phyloP scores from a whole-genome alignment of 1,284 basidiomycete genomes.

The Fomitopsis schrenkii region DNA sequence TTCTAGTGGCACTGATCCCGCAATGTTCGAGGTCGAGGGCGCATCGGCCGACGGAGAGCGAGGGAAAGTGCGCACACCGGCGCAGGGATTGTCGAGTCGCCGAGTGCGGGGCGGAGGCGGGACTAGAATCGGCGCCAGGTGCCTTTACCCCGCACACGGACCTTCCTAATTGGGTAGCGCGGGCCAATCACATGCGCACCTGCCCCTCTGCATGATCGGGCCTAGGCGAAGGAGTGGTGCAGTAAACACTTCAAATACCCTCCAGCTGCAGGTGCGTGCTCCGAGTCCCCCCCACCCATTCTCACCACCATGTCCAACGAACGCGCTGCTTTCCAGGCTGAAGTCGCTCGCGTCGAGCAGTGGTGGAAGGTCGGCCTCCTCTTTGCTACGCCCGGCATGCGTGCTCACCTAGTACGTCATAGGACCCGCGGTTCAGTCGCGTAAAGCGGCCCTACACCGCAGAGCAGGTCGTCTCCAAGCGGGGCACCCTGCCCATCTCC shows the following conservation, averaged over 20 bases:
- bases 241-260: slow-evolving; percentile 7
- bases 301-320: slow-evolving; percentile 51
- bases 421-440: slow-evolving; percentile 85
- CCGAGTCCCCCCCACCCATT: background rate
- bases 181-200: slow-evolving; percentile 21
- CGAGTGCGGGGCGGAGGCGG: slow-evolving; percentile 2
- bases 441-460: slow-evolving; percentile 91
- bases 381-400: background rate
- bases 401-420: background rate
- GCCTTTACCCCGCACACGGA: slow-evolving; percentile 19
- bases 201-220: slow-evolving; percentile 8
- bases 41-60: slow-evolving; percentile 8
- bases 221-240: slow-evolving; percentile 7
- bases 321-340: slow-evolving; percentile 67
- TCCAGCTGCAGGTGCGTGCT: slow-evolving; percentile 1
- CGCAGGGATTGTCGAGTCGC: background rate
- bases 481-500: slow-evolving; percentile 81
- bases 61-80: background rate
- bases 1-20: background rate
- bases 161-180: slow-evolving; percentile 1
- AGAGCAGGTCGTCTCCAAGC: slow-evolving; percentile 90
- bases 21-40: background rate
- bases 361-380: slow-evolving; percentile 82
- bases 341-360: slow-evolving; percentile 82
- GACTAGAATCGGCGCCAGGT: slow-evolving; percentile 4